Conservation (phyloP, 2,329 filamentous ascomycete species). For the Clonostachys rhizophaga region DNA sequence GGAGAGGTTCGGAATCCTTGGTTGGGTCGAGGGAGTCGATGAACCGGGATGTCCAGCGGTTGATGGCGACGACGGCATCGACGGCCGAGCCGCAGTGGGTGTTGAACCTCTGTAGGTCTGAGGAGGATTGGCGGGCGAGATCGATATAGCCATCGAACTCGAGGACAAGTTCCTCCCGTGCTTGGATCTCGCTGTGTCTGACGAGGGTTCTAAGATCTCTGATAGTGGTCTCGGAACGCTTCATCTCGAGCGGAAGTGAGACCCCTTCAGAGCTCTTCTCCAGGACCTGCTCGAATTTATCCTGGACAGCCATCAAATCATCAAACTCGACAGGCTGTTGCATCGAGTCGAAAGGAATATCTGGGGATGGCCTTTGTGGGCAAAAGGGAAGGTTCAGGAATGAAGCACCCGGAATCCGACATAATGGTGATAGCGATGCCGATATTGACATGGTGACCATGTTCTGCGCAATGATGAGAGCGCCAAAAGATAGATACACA, state of each 20-base stretch:
- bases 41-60: conserved; percentile 68
- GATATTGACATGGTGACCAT: conserved; percentile 57
- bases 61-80: conserved; percentile 70
- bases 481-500: conserved; percentile 54
- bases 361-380: conserved; percentile 9
- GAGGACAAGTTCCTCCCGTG: conserved; percentile 64
- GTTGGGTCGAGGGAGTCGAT: conserved; percentile 55
- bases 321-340: conserved; percentile 58
- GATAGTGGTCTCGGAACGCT: conserved; percentile 68
- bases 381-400: conserved; percentile 64
- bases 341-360: conserved; percentile 4
- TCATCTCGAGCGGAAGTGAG: conserved; percentile 73
- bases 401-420: conserved; percentile 61
- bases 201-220: conserved; percentile 72
- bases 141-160: conserved; percentile 77
- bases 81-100: conserved; percentile 69
- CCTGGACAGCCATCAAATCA: conserved; percentile 68
- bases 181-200: conserved; percentile 62
- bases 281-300: conserved; percentile 72
- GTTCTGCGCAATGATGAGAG: conserved; percentile 54
- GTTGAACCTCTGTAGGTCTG: conserved; percentile 71
- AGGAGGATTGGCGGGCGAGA: conserved; percentile 57
- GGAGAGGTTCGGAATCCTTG: not conserved
- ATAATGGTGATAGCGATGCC: conserved; percentile 63
- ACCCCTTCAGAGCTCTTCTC: conserved; percentile 62